Conservation (phyloP, 2,329 filamentous ascomycete species). For the Colletotrichum viniferum region DNA sequence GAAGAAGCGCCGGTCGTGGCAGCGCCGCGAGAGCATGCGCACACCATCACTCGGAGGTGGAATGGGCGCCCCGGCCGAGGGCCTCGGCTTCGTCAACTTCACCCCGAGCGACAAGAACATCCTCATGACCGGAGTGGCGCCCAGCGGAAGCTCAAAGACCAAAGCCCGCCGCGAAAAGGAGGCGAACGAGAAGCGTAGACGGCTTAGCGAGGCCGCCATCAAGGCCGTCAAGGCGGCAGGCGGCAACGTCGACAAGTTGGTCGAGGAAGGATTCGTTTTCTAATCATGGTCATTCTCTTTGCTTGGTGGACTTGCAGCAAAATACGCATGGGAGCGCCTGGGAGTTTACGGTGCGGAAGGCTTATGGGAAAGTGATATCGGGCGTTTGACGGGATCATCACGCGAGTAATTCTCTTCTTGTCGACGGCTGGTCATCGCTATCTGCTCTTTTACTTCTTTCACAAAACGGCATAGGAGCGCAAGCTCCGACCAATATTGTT, state of each 20-base stretch:
- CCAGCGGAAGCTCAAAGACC: constrained; percentile 89
- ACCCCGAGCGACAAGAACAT: constrained; percentile 79
- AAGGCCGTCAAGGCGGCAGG: constrained; percentile 74
- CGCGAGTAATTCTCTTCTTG: background rate
- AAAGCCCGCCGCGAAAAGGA: constrained; percentile 92
- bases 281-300: constrained; percentile 25
- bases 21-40: constrained; percentile 29
- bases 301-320: background rate
- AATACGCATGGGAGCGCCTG: background rate
- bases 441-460: background rate
- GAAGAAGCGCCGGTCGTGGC: constrained; percentile 38
- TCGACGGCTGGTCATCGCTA: background rate
- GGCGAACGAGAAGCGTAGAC: constrained; percentile 75
- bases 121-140: constrained; percentile 89
- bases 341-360: constrained; percentile 5
- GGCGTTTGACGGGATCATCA: constrained; percentile 5
- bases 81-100: constrained; percentile 83
- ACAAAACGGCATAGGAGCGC: background rate
- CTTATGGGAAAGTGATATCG: background rate
- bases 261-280: constrained; percentile 54
- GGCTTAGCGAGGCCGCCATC: constrained; percentile 70
- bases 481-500: background rate
- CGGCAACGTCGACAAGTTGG: constrained; percentile 64
- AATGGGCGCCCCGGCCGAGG: constrained; percentile 32
- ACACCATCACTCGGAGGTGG: constrained; percentile 30